Evolutionary conservation across 1,139 yeast genomes (phyloP), one percentile per base, ranked within the genome.

Genomic region (Taiozyma sp.): DNA sequence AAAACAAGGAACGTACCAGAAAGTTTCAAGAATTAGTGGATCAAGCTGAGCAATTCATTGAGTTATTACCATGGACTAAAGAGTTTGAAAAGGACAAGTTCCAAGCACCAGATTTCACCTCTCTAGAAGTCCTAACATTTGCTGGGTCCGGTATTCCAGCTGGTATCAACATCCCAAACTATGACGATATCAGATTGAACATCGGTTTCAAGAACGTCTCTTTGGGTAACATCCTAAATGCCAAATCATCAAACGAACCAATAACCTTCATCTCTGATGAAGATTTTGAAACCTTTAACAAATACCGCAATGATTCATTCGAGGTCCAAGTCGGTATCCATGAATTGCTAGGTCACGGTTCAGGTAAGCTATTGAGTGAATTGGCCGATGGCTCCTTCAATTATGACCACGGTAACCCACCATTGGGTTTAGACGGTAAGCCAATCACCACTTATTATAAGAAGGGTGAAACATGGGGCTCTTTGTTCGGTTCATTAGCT

Each of bases 301-400:
- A 84, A 65, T 85, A 87, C 74, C 79, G 91, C 62, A 87, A 83
- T 46, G 92, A 87, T 49, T 86, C 96, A 1, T 90, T 89, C 66
- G 96, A 90, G 67, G 95, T 89, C 42, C 96, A 89, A 69, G 97
- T 90, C 47, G 96, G 96, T 49, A 85, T 89, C 62, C 97, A 90
- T 68, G 96, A 90, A 69, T 75, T 90, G 56, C 76, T 90, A 55
- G 96, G 97, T n/a, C 97, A 90, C 65, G 97, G 96, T 45, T 83
- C 93, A 8, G 96, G 96, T 48, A 89, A 89, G 67, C 73, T 90
- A 51, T 72, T 90, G 61, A 80, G 79, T 59, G 90, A 89, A 65
- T 74, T 79, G 16, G 73, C 73, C 13, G 82, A 81, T 46, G 87
- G 87, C 9, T 67, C 72, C 22, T 89, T 78, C 75, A 90, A 90